Evolutionary conservation across 345 rosid genomes (phyloP), one percentile per base, ranked within the genome.

Genomic region (Sisymbrium altissimum): DNA sequence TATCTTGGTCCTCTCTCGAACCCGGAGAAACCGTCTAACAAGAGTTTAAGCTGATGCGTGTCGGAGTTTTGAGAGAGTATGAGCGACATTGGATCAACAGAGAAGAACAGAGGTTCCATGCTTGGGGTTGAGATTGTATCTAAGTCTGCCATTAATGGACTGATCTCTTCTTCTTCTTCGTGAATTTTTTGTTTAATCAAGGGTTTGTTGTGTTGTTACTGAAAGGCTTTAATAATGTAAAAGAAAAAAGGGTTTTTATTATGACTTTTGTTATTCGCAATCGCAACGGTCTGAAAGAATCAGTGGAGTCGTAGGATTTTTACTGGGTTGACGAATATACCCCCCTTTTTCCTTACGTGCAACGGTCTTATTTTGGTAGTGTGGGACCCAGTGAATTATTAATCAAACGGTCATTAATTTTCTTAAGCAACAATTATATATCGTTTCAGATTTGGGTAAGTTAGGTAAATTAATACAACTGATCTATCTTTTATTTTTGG

Each of bases 1-100:
- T 94, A 94, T 57, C 90, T 83, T 3, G 97, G 95, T 27, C 98
- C 98, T 79, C 98, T 85, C 83, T 89, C 95, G 87, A 89, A 74
- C 46, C 49, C 41, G 50, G 61, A 83, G 60, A 68, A 48, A 65
- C 85, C 84, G 1, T 87, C 73, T 54, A 84, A 65, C 71, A 89
- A 85, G 71, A 73, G 84, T 29, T 84, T 79, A 44, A 88, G 81
- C 44, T 83, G 61, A 5, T 84, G 91, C 2, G 75, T 66, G 59
- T 69, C 38, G 23, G 86, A 64, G 45, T 82, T 82, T 14, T 88
- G 90, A n/a, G 91, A 87, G 44, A 86, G 86, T 12, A 92, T 73
- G 1, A 92, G 86, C 72, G 96, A 90, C 33, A 85, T 79, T 0
- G 90, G 92, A 70, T 92, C 93, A 5, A 89, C 83, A 14, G 83